These are phyloP conservation scores for Salvia rosmarinus DNA, from an alignment of 257 asterid species.

Conservation along the genomic window DNA sequence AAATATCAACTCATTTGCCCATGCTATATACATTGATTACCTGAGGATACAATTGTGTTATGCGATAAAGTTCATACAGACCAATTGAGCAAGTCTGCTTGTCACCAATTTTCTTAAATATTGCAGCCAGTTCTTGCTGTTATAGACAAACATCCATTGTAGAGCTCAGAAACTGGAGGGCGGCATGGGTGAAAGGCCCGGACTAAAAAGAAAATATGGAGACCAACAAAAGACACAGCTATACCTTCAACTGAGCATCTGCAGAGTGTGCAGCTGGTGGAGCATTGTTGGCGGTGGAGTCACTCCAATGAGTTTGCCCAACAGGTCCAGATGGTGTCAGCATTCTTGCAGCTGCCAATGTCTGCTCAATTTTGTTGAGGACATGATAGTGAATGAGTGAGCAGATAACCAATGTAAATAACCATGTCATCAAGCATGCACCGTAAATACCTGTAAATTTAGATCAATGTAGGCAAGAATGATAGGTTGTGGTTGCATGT, in stretches of 20 bases:
- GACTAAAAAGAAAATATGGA: not conserved
- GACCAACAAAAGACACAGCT: slow-evolving; percentile 5
- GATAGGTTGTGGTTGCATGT: slow-evolving; percentile 95
- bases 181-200: slow-evolving; percentile 8
- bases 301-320: slow-evolving; percentile 98
- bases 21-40: slow-evolving; percentile 36
- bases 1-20: slow-evolving; percentile 2
- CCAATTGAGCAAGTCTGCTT: slow-evolving; percentile 99
- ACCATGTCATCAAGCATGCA: slow-evolving; percentile 15
- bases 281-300: slow-evolving; percentile 76
- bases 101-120: slow-evolving; percentile 97
- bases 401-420: not conserved
- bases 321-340: slow-evolving; percentile 89
- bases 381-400: slow-evolving; percentile 10
- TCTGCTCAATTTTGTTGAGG: slow-evolving; percentile 52
- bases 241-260: slow-evolving; percentile 92
- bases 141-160: slow-evolving; percentile 32
- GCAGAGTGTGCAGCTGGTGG: slow-evolving; percentile 85
- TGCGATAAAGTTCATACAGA: slow-evolving; percentile 90
- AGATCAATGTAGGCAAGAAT: slow-evolving; percentile 99
- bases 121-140: slow-evolving; percentile 99
- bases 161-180: not conserved
- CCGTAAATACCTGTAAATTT: slow-evolving; percentile 79
- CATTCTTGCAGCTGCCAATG: slow-evolving; percentile 99
- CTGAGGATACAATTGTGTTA: slow-evolving; percentile 96